phyloP scores from a whole-genome alignment of 140 eudicot genomes.

The Stevia rebaudiana region DNA sequence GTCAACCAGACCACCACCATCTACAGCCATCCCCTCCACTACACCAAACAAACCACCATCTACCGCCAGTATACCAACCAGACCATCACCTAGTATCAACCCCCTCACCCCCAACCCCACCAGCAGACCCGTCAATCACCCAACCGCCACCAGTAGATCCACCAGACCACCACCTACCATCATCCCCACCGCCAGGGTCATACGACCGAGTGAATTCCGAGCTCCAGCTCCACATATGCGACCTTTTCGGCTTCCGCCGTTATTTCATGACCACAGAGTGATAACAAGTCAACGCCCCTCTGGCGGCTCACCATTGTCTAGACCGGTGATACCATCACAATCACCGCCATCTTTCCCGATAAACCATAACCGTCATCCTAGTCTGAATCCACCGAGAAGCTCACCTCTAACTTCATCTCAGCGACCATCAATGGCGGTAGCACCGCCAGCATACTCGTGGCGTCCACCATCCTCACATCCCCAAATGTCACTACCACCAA shows the following conservation, averaged over 20 bases:
- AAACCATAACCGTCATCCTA: conserved; percentile 12
- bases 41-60: conserved; percentile 31
- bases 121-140: not conserved
- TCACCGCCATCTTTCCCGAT: conserved; percentile 15
- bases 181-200: conserved; percentile 20
- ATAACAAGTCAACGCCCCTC: conserved; percentile 29
- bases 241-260: conserved; percentile 36
- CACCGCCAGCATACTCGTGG: conserved; percentile 1
- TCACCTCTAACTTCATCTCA: conserved; percentile 20
- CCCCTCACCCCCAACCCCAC: conserved; percentile 27
- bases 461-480: conserved; percentile 13
- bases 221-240: conserved; percentile 76
- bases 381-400: conserved; percentile 18
- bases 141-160: conserved; percentile 7
- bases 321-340: conserved; percentile 15
- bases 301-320: conserved; percentile 20
- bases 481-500: conserved; percentile 24
- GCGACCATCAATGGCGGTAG: conserved; percentile 17
- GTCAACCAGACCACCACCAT: conserved; percentile 15
- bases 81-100: conserved; percentile 20
- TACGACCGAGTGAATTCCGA: conserved; percentile 42
- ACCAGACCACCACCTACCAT: conserved; percentile 33
- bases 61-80: not conserved
- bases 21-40: conserved; percentile 21
- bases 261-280: conserved; percentile 20